Conservation (phyloP, 2,329 filamentous ascomycete species). For the Botryotinia calthae region DNA sequence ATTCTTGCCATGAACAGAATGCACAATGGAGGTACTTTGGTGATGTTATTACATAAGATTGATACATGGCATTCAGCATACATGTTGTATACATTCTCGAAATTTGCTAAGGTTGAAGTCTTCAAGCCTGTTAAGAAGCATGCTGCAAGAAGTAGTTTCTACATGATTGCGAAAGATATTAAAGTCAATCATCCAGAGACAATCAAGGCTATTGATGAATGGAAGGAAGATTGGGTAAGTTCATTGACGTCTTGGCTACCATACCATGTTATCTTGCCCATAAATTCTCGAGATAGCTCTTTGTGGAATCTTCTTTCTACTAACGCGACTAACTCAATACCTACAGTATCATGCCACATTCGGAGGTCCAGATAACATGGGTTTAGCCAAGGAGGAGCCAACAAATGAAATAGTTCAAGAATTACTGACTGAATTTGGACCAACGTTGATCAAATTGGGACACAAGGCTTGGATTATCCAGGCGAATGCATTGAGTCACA, state of each 20-base stretch:
- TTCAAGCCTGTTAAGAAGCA: constrained; percentile 34
- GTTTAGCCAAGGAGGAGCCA: constrained; percentile 15
- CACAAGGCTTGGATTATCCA: constrained; percentile 30
- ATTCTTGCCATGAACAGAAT: constrained; percentile 32
- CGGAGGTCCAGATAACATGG: constrained; percentile 25
- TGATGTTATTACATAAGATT: constrained; percentile 33
- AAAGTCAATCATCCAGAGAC: constrained; percentile 22
- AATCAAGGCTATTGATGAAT: constrained; percentile 23
- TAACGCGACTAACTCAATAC: not conserved
- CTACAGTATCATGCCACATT: constrained; percentile 27
- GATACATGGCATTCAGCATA: constrained; percentile 27
- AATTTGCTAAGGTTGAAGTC: constrained; percentile 29
- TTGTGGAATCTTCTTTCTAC: not conserved
- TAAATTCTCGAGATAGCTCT: not conserved
- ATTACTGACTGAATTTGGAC: constrained; percentile 28
- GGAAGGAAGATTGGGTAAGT: constrained; percentile 29
- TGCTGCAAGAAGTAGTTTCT: constrained; percentile 30
- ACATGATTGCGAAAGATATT: constrained; percentile 33
- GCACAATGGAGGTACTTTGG: constrained; percentile 26
- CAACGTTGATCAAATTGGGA: constrained; percentile 24
- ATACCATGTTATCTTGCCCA: not conserved
- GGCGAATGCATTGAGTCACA: constrained; percentile 27
- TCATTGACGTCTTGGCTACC: too few species aligned
- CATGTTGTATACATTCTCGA: constrained; percentile 29
- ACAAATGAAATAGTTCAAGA: constrained; percentile 21